phyloP scores from a whole-genome alignment of 2,329 filamentous ascomycete genomes.

The Metarhizium album region DNA sequence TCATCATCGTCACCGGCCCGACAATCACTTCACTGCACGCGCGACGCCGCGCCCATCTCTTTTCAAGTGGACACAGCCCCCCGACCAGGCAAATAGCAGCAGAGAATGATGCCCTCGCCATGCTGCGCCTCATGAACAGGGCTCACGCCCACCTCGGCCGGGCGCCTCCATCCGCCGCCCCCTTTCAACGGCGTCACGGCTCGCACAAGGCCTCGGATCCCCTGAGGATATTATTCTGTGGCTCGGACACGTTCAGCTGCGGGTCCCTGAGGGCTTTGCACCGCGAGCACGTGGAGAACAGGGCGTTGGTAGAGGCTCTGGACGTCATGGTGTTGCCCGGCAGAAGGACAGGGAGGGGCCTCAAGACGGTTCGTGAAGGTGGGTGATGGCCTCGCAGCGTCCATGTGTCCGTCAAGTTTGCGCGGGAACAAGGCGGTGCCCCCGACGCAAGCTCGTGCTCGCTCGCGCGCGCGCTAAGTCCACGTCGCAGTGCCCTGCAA shows the following conservation, averaged over 20 bases:
- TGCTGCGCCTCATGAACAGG: slow-evolving; percentile 10
- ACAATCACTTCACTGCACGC: not conserved
- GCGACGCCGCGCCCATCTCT: not conserved
- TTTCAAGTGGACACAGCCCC: not conserved
- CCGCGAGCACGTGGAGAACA: slow-evolving; percentile 41
- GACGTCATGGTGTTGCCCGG: slow-evolving; percentile 76
- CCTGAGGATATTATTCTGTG: slow-evolving; percentile 83
- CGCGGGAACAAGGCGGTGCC: too few relatives aligned
- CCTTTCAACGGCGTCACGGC: not conserved
- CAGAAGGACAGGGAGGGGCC: slow-evolving; percentile 66
- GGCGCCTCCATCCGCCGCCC: not conserved
- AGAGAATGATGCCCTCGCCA: slow-evolving; percentile 4
- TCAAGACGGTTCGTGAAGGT: slow-evolving; percentile 60
- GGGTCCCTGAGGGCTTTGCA: slow-evolving; percentile 61
- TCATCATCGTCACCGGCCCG: not conserved
- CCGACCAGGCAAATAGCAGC: not conserved
- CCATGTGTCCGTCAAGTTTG: too few relatives aligned
- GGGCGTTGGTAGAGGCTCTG: slow-evolving; percentile 57
- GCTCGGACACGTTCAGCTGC: slow-evolving; percentile 84
- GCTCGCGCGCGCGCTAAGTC: too few relatives aligned
- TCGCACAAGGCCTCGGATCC: slow-evolving; percentile 35
- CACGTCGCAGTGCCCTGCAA: slow-evolving; percentile 59
- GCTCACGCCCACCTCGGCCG: not conserved
- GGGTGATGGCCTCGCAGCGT: too few relatives aligned
- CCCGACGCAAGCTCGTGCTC: not conserved